phyloP scores from a whole-genome alignment of 2,329 filamentous ascomycete species.

The Emergomyces orientalis region DNA sequence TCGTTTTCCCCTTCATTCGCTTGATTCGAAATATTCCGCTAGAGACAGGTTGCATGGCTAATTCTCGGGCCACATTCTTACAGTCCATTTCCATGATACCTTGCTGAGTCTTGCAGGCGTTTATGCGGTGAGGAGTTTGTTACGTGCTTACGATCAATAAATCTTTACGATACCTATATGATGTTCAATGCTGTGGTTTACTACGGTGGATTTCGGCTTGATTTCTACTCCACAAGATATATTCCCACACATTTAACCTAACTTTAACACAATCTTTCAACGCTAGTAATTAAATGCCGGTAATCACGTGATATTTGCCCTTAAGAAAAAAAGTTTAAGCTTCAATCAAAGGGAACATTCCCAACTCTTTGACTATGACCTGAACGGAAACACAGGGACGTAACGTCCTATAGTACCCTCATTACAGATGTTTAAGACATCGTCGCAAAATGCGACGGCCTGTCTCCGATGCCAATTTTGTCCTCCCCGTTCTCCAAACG shows the following conservation, averaged over 20 bases:
- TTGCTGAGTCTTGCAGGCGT: background rate
- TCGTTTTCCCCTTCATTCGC: background rate
- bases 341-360: background rate
- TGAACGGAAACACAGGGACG: background rate
- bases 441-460: conserved; percentile 17
- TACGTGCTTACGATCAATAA: background rate
- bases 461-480: conserved; percentile 18
- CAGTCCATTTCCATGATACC: background rate
- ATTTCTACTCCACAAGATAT: background rate
- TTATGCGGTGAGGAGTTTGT: background rate
- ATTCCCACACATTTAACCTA: background rate
- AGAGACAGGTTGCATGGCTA: background rate
- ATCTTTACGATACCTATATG: background rate
- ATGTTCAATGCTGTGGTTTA: background rate
- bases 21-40: background rate
- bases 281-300: background rate
- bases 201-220: background rate
- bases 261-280: background rate
- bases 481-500: background rate
- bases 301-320: background rate
- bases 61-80: background rate
- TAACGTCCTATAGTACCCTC: conserved; percentile 1
- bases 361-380: background rate
- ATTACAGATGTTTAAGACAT: conserved; percentile 23
- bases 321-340: conserved; percentile 4